These are phyloP conservation scores for Eucalyptus cloeziana DNA, from an alignment of 345 rosid species.

Conservation along the genomic window DNA sequence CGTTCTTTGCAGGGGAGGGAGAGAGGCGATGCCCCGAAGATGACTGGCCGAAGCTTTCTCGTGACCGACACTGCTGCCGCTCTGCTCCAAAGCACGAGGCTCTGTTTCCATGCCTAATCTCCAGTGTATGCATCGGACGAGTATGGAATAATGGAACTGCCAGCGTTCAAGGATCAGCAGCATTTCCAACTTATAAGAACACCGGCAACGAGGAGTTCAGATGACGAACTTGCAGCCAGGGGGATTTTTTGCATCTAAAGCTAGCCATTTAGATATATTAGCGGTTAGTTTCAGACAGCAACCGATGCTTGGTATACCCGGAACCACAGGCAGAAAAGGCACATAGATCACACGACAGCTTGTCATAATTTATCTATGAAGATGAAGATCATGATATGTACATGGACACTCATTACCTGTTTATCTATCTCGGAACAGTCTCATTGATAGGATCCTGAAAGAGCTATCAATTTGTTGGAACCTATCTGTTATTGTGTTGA, in stretches of 20 bases:
- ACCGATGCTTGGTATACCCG: neutral
- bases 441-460: slow-evolving; percentile 30
- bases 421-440: slow-evolving; percentile 13
- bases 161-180: neutral
- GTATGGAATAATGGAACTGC: neutral
- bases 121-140: neutral
- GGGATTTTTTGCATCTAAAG: slow-evolving; percentile 2
- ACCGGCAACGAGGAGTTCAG: neutral
- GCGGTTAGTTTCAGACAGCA: neutral
- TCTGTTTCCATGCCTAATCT: neutral
- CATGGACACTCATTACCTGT: neutral
- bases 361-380: neutral
- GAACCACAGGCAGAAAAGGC: neutral
- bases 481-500: slow-evolving; percentile 25
- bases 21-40: neutral
- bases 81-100: neutral
- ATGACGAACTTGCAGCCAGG: slow-evolving; percentile 11
- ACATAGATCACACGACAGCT: neutral
- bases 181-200: neutral
- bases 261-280: neutral
- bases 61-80: neutral
- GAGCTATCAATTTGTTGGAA: slow-evolving; percentile 34
- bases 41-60: neutral
- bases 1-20: neutral
- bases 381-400: neutral